Base-by-base conservation (phyloP, 345 rosid genomes). In the Laguncularia racemosa region DNA sequence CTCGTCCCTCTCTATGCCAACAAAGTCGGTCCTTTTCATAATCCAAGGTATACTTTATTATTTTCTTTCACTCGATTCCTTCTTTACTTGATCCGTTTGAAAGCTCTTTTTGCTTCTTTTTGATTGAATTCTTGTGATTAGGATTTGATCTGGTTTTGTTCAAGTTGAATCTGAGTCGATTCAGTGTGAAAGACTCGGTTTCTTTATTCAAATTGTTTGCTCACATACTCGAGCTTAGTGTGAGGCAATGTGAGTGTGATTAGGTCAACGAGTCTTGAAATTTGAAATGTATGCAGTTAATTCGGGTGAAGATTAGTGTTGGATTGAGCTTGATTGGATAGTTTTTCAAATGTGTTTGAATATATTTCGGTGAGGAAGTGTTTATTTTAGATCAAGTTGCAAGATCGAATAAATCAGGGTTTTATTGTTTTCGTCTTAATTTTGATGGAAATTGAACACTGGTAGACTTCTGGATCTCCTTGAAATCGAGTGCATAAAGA, bases 21-120 rank as follows among this genome's bases (percentile, higher is more conserved):
- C 63, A 83, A 83, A 63, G 88, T 83, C 47, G 88, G 83, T 2
- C 88, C 88, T 48, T 83, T 80, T 65, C 88, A 83, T 53, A 83
- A 83, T 53, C 88, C 88, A 48, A 83, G 85, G 88, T 75, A 44
- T 62, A 14, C 17, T 3, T 15, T 50, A 13, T 13, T 50, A 16
- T 50, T 19, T 16, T 50, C 21, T 50, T 19, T 19, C 18, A 17
- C 6, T 50, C 21, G 19, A 50, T 16, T 16, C 33, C 61, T 17
- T 53, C 3, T 38, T 0, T 9, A 23, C 15, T 20, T 40, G 46
- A 33, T 53, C 43, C 19, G 15, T 13, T 46, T 56, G 40, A 33
- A 9, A 33, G 40, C 7, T 33, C 40, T 33, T 33, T 7, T 33
- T 33, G 40, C 7, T 6, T 33, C 40, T 33, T 33, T 33, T 33